A percentile compares a stretch with the other conserved stretches of the same genome.
Evolutionary conservation across 768 basidiomycete species (phyloP).

Genomic region (Boletus subparvulus): DNA sequence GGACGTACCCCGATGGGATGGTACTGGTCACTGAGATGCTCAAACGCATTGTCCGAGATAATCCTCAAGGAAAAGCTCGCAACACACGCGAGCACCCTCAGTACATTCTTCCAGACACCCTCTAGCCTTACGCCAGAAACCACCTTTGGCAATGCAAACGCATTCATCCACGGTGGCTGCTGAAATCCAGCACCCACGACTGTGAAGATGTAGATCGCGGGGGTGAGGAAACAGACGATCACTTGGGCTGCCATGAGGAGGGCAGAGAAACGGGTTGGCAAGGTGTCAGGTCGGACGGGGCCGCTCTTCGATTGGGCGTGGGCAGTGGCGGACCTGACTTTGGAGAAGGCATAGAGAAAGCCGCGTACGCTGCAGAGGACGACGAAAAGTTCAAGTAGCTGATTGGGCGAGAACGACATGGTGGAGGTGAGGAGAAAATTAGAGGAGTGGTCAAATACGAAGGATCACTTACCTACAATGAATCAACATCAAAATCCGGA

Average conservation of each 20-base stretch:
- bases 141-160: background rate
- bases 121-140: background rate
- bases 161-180: constrained; percentile 1
- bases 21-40: constrained; percentile 7
- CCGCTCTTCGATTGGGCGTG: background rate
- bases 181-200: background rate
- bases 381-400: background rate
- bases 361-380: background rate
- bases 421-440: background rate
- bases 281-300: background rate
- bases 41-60: background rate
- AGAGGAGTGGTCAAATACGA: too few relatives aligned
- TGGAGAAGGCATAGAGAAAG: background rate
- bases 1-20: constrained; percentile 4
- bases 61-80: background rate
- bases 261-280: background rate
- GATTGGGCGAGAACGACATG: constrained; percentile 3
- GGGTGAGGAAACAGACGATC: background rate
- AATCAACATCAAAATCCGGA: too few relatives aligned
- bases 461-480: too few relatives aligned
- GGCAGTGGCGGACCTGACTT: background rate
- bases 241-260: background rate
- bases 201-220: background rate
- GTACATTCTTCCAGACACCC: background rate
- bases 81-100: background rate